Conservation (phyloP, 768 basidiomycete genomes). For the Russula ochroleuca region DNA sequence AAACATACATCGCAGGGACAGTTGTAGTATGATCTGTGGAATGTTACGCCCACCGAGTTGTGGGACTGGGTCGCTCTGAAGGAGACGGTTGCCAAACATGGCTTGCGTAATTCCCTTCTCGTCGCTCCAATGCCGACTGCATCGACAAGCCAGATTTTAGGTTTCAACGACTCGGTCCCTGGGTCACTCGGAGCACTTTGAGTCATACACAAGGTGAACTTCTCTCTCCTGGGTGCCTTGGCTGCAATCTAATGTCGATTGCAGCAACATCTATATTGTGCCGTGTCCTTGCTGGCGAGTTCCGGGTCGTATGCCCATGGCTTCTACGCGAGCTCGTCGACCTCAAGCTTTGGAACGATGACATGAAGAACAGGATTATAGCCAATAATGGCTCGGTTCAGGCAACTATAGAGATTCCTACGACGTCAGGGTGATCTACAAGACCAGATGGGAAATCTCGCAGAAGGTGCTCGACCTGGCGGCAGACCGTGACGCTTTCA, state of each 20-base stretch:
- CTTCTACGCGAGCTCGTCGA: slow-evolving; percentile 96
- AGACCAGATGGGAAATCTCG: slow-evolving; percentile 99
- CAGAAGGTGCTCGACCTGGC: slow-evolving; percentile 97
- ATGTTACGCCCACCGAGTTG: slow-evolving; percentile 74
- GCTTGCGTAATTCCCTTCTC: slow-evolving; percentile 86
- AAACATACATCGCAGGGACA: slow-evolving; percentile 81
- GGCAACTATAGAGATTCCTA: slow-evolving; percentile 83
- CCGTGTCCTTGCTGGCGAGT: slow-evolving; percentile 98
- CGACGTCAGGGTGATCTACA: slow-evolving; percentile 97
- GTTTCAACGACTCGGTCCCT: slow-evolving; percentile 98
- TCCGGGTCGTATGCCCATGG: slow-evolving; percentile 99
- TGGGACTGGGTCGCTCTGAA: slow-evolving; percentile 95
- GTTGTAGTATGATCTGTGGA: slow-evolving; percentile 96
- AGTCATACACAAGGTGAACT: slow-evolving; percentile 90
- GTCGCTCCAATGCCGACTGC: slow-evolving; percentile 99
- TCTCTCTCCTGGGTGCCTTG: neutral
- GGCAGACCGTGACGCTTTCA: slow-evolving; percentile 98
- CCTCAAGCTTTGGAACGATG: slow-evolving; percentile 91
- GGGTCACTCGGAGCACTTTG: too few species aligned
- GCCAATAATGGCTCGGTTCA: slow-evolving; percentile 90
- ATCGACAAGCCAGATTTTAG: slow-evolving; percentile 95
- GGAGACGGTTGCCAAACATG: slow-evolving; percentile 74
- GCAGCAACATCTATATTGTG: slow-evolving; percentile 98
- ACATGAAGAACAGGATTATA: slow-evolving; percentile 99
- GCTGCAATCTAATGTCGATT: slow-evolving; percentile 12